Evolutionary conservation across 1,284 basidiomycete species (phyloP).

Genomic region (Ustilago sp.): DNA sequence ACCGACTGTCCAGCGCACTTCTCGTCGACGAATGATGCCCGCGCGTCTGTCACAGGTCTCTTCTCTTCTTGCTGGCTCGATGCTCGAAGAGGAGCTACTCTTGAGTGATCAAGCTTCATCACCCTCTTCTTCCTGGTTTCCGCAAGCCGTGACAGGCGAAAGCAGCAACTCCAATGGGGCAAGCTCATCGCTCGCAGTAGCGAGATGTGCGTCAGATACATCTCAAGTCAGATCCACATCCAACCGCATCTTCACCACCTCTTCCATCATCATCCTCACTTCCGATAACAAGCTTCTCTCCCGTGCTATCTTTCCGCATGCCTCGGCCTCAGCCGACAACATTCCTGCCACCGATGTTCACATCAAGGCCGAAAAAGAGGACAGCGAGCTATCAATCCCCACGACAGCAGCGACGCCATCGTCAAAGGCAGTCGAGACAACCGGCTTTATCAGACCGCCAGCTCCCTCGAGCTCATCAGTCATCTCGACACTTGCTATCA

Average conservation of each 20-base stretch:
- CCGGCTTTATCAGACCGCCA: constrained; percentile 2
- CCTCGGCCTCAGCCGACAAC: neutral
- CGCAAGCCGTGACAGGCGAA: neutral
- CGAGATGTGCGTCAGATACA: constrained; percentile 8
- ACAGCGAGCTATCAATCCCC: neutral
- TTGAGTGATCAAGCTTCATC: constrained; percentile 30
- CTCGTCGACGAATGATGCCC: constrained; percentile 48
- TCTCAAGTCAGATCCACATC: constrained; percentile 4
- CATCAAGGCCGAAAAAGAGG: constrained; percentile 21
- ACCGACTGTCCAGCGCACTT: constrained; percentile 23
- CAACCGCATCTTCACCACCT: constrained; percentile 9
- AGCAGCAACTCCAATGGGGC: neutral
- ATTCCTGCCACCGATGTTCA: neutral
- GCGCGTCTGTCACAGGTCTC: constrained; percentile 52
- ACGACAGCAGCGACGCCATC: constrained; percentile 7
- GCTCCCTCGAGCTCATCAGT: constrained; percentile 12
- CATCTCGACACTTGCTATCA: constrained; percentile 42
- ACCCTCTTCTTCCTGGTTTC: constrained; percentile 18
- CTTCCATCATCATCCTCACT: constrained; percentile 34
- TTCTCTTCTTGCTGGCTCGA: constrained; percentile 51
- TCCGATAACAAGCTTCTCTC: constrained; percentile 16
- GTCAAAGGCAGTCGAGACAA: neutral
- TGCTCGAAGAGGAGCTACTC: constrained; percentile 55
- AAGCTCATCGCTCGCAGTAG: neutral
- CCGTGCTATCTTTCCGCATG: constrained; percentile 24